Evolutionary conservation across 1,139 yeast genomes (phyloP), one percentile per base, ranked within the genome.

Genomic region (Kluyveromyces sp.): DNA sequence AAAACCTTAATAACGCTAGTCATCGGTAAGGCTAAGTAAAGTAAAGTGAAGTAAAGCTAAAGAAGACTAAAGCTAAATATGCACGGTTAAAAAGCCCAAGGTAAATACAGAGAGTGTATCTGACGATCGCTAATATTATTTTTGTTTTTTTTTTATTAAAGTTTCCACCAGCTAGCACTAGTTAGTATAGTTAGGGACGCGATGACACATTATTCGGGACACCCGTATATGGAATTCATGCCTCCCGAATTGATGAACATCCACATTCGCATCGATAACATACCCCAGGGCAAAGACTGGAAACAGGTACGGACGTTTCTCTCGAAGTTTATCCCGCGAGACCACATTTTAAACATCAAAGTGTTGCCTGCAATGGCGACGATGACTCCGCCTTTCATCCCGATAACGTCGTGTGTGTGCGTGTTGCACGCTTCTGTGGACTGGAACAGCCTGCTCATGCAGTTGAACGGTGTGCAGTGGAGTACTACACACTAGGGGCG

Each of bases 231-330:
- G 43, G 43, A 41, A 29, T 32, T 41, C 26, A 34, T 41, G 34
- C 38, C 43, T 34, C 43, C 43, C 3, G 43, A 41, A 26, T 15
- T 41, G 32, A 34, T 41, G 29, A 41, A 34, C 27, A 43, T 47
- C 21, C 48, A 49, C 42, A 46, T 50, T 32, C 52, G 59, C 45
- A 56, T 63, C 26, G 66, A 62, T 45, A 61, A 63, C 50, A 44
- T 63, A 31, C 66, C 67, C 34, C 64, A 64, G 33, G 61, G 60
- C 25, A 61, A 63, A 49, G 54, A 54, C 31, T 62, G 66, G 66
- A 58, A 58, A 41, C 64, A 63, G 44, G 55, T 63, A 21, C 58
- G 57, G 44, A 60, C 62, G 46, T 48, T 61, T 37, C 54, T 63
- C 4, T 63, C 65, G 34, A 61, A 63, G 4, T 57, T 62, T 34